Conservation (phyloP, 1,284 basidiomycete genomes). For the Athelia sp. region DNA sequence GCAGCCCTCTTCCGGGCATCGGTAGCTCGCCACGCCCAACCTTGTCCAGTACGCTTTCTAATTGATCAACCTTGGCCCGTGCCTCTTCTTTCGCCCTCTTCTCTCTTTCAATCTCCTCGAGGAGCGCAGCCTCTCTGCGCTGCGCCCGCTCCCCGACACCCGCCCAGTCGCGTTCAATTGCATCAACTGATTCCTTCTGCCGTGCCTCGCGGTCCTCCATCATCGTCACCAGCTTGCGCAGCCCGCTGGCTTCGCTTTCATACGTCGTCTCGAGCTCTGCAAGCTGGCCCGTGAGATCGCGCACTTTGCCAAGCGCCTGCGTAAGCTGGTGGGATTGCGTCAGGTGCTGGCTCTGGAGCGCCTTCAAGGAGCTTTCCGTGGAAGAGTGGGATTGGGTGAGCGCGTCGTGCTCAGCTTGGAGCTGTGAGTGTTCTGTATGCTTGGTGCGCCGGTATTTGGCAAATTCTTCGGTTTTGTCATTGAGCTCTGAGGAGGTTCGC, state of each 20-base stretch:
- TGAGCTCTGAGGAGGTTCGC: conserved; percentile 58
- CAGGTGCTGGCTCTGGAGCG: conserved; percentile 65
- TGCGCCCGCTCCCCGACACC: conserved; percentile 66
- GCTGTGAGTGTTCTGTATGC: conserved; percentile 66
- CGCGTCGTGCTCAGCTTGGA: conserved; percentile 71
- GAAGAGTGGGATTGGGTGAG: conserved; percentile 60
- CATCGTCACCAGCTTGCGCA: conserved; percentile 69
- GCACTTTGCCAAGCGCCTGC: conserved; percentile 65
- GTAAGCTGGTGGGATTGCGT: conserved; percentile 64
- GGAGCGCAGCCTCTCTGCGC: conserved; percentile 56
- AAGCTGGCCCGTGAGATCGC: conserved; percentile 66
- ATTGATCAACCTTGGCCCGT: conserved; percentile 54
- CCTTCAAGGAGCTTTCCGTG: conserved; percentile 58
- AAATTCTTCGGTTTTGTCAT: conserved; percentile 66
- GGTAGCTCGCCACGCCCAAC: conserved; percentile 69
- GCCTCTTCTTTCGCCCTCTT: conserved; percentile 52
- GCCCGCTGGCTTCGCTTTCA: conserved; percentile 64
- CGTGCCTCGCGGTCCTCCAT: conserved; percentile 83
- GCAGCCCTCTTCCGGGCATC: conserved; percentile 40
- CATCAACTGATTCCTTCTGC: conserved; percentile 70
- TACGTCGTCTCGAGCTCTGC: conserved; percentile 80
- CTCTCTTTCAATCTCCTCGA: conserved; percentile 65
- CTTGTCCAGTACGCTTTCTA: conserved; percentile 59
- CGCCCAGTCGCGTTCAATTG: conserved; percentile 77
- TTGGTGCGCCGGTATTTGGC: conserved; percentile 67